These are phyloP conservation scores for Rhynchospora tenuis DNA, from an alignment of 176 grass and related monocot species.

Conservation along the genomic window DNA sequence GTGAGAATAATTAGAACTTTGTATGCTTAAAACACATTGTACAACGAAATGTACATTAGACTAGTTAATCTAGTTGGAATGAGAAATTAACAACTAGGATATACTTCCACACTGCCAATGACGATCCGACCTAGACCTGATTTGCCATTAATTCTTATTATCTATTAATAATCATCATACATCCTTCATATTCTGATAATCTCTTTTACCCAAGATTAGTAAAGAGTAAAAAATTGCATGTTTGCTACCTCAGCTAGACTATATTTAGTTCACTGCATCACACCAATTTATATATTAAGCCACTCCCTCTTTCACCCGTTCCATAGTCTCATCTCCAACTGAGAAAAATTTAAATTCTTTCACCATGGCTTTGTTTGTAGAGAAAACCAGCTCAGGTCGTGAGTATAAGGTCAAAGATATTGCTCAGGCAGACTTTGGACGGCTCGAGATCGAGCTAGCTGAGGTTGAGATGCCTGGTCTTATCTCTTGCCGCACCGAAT, in stretches of 20 bases:
- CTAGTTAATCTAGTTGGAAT: not conserved
- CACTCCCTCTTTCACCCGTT: not conserved
- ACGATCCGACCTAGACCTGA: not conserved
- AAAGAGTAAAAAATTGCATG: not conserved
- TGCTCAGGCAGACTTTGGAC: conserved; percentile 79
- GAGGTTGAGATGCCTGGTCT: conserved; percentile 98
- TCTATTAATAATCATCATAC: conserved; percentile 4
- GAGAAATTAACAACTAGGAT: not conserved
- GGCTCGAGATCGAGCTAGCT: conserved; percentile 81
- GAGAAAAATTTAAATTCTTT: not conserved
- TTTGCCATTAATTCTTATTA: not conserved
- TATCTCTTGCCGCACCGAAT: conserved; percentile 87
- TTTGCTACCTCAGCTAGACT: not conserved
- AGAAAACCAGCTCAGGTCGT: conserved; percentile 79
- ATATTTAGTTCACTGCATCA: conserved; percentile 2
- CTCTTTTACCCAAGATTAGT: conserved; percentile 8
- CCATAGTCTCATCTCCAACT: not conserved
- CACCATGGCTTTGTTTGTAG: conserved; percentile 66
- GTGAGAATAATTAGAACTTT: not conserved
- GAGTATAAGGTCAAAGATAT: conserved; percentile 98
- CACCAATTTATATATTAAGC: conserved; percentile 13
- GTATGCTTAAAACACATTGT: too few relatives aligned
- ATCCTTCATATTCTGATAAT: not conserved
- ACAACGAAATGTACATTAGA: not conserved
- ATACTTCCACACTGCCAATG: not conserved